Conservation (phyloP, 805 yeast species). For the Starmera amethionina region DNA sequence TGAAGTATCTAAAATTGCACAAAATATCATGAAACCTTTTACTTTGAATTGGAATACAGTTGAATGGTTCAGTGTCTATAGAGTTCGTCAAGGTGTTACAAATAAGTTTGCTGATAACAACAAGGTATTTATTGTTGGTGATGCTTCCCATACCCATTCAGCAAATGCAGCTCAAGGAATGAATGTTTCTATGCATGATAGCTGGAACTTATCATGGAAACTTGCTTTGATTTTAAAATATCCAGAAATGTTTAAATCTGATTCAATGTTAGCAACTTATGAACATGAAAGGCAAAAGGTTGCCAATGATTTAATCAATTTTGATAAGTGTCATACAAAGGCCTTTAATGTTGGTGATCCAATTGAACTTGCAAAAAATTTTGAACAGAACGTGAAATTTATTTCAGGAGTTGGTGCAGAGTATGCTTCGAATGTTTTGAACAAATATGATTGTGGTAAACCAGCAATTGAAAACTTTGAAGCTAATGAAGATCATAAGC, state of each 20-base stretch:
- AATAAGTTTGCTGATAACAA: slow-evolving; percentile 10
- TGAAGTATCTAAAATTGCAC: slow-evolving; percentile 10
- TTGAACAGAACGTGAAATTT: slow-evolving; percentile 9
- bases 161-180: slow-evolving; percentile 19
- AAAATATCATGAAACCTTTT: slow-evolving; percentile 13
- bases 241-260: slow-evolving; percentile 1
- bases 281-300: slow-evolving; percentile 21
- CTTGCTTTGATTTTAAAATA: slow-evolving; percentile 6
- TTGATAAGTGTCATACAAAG: slow-evolving; percentile 15
- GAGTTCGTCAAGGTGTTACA: slow-evolving; percentile 24
- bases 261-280: slow-evolving; percentile 21
- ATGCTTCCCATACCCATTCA: slow-evolving; percentile 18
- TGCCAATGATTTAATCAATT: slow-evolving; percentile 23
- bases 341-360: slow-evolving; percentile 1
- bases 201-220: slow-evolving; percentile 16
- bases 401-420: slow-evolving; percentile 17
- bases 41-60: slow-evolving; percentile 18
- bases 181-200: slow-evolving; percentile 18
- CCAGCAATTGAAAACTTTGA: no score
- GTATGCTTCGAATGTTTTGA: slow-evolving; percentile 1
- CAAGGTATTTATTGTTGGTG: slow-evolving; percentile 15
- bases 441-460: background rate
- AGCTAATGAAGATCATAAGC: no score
- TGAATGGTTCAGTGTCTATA: slow-evolving; percentile 24
- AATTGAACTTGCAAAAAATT: slow-evolving; percentile 8